Base-by-base conservation (phyloP, 805 yeast species). In the Monosporozyma siamensis region DNA sequence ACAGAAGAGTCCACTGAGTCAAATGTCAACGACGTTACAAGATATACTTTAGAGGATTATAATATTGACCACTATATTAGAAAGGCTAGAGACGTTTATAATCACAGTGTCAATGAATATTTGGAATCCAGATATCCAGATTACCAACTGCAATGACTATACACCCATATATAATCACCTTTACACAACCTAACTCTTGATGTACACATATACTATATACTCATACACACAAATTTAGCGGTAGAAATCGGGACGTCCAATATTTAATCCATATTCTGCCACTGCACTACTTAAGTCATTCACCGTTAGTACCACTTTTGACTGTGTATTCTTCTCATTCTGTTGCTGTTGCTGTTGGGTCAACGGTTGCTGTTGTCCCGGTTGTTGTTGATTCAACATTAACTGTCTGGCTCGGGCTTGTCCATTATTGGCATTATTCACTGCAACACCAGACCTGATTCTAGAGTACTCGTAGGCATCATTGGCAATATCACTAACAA, bases 391-490 rank as follows among this genome's bases (percentile, higher is more conserved):
- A 38, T 86, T 85, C 38, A 84, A 81, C 54, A 77, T 66, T 42
- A 86, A 68, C 25, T 86, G 90, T 52, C 86, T 74, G 0, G 92
- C 94, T 55, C 94, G 71, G 1, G 79, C 82, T 58, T 85, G 95
- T 6, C 95, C 95, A 56, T 86, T 86, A 35, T 84, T 72, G 4
- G 95, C 78, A 53, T 82, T 80, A 54, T 84, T 80, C n/a, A 89
- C 94, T 0, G 95, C 78, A 10, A 87, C 78, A 4, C 85, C 70
- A n/a, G 92, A 85, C 48, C 97, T 74, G 50, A 92, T 92, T 47
- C 97, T 70, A 7, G 95, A 84, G 58, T 87, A 89, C 59, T 92
- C 98, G 59, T 87, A 92, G 0, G 98, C 97, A 58, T 92, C 97
- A 12, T 88, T 86, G 1, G 98, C 96, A 24, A 92, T 80, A 59